Conservation (phyloP, 2,329 filamentous ascomycete species). For the Setomelanomma holmii region DNA sequence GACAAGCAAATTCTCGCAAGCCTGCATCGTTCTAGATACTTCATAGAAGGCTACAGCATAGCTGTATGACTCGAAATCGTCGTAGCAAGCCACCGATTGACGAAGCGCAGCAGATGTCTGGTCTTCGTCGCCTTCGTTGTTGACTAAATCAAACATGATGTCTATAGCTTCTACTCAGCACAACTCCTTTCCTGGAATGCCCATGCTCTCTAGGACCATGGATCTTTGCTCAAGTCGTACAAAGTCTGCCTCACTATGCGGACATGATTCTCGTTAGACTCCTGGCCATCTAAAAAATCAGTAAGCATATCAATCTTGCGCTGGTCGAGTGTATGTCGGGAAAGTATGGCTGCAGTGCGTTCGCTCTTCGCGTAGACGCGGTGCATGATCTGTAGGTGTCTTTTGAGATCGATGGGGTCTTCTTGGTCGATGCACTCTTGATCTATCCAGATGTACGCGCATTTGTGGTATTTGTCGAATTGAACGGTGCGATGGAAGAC, state of each 20-base stretch:
- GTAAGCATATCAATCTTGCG: not conserved
- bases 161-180: too few relatives aligned
- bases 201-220: not conserved
- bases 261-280: too few relatives aligned
- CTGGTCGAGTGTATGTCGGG: not conserved
- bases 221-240: not conserved
- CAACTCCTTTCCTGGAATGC: not conserved
- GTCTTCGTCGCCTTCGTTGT: too few relatives aligned
- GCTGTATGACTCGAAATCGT: too few relatives aligned
- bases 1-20: not conserved
- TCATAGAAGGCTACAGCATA: not conserved
- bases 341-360: not conserved
- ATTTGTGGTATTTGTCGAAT: not conserved
- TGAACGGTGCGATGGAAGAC: slow-evolving; percentile 5
- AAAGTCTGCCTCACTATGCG: not conserved
- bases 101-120: too few relatives aligned
- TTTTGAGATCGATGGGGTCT: slow-evolving; percentile 1
- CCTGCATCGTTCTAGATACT: not conserved
- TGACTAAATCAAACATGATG: not conserved
- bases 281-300: not conserved
- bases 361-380: not conserved
- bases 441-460: slow-evolving; percentile 7
- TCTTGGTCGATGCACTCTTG: slow-evolving; percentile 11
- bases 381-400: slow-evolving; percentile 10
- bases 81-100: not conserved